phyloP scores from a whole-genome alignment of 2,329 filamentous ascomycete genomes.

The Aspergillus ochraceus region DNA sequence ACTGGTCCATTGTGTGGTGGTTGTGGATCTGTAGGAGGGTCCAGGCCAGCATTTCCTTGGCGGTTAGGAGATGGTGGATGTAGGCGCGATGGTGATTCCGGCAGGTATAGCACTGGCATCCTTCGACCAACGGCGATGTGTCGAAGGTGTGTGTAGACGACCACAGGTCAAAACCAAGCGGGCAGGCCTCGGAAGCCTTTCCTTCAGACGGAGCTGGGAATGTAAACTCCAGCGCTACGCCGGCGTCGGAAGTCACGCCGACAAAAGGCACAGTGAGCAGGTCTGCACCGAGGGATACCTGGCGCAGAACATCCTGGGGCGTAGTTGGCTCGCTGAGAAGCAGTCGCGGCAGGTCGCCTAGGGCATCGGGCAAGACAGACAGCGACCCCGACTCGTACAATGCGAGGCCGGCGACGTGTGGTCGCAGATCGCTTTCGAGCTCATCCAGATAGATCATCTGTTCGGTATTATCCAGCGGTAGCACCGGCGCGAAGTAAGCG shows the following conservation, averaged over 20 bases:
- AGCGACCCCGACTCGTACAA: constrained; percentile 74
- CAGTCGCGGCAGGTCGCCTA: constrained; percentile 69
- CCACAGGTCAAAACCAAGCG: constrained; percentile 81
- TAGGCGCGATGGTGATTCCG: constrained; percentile 81
- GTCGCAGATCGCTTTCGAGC: constrained; percentile 63
- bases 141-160: constrained; percentile 60
- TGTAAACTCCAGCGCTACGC: constrained; percentile 76
- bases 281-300: constrained; percentile 76
- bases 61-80: constrained; percentile 79
- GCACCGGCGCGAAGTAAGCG: constrained; percentile 66
- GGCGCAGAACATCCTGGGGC: constrained; percentile 75
- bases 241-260: constrained; percentile 73
- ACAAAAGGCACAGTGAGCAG: constrained; percentile 77
- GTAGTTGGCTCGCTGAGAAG: constrained; percentile 68
- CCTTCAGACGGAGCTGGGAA: constrained; percentile 58
- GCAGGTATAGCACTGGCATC: constrained; percentile 82
- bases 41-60: constrained; percentile 98
- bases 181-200: constrained; percentile 24
- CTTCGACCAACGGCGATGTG: constrained; percentile 59
- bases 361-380: constrained; percentile 61
- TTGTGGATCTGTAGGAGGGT: constrained; percentile 91
- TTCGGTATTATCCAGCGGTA: constrained; percentile 71
- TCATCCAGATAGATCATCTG: constrained; percentile 80
- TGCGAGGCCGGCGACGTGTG: constrained; percentile 67
- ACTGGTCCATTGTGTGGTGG: constrained; percentile 67